Evolutionary conservation across 2,329 filamentous ascomycete genomes (phyloP).

Genomic region (Aspergillus thermomutatus): DNA sequence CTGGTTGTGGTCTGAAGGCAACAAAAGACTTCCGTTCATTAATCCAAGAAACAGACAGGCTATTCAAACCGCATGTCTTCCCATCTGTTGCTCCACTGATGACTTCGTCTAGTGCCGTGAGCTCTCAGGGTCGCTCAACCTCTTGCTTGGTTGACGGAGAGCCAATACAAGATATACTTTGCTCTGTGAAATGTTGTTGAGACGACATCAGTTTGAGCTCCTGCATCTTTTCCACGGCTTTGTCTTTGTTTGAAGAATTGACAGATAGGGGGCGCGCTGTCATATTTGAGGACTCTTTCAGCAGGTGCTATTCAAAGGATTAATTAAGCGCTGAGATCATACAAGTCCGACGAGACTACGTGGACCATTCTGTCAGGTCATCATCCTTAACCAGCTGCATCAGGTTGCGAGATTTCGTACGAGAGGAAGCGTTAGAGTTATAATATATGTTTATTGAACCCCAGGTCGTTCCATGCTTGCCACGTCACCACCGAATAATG

Average conservation of each 20-base stretch:
- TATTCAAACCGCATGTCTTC: neutral
- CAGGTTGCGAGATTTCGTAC: conserved; percentile 15
- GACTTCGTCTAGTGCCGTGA: neutral
- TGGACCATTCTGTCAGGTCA: conserved; percentile 23
- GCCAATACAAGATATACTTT: neutral
- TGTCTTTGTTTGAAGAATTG: neutral
- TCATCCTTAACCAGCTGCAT: conserved; percentile 13
- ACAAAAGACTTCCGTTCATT: neutral
- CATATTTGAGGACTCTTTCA: neutral
- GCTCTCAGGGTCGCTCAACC: neutral
- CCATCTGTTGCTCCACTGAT: neutral
- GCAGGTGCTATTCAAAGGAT: neutral
- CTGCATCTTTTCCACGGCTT: neutral
- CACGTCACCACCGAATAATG: conserved; percentile 31
- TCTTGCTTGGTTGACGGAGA: neutral
- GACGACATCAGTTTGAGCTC: neutral
- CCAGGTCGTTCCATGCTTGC: conserved; percentile 24
- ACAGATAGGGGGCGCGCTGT: neutral
- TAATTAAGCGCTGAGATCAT: conserved; percentile 9
- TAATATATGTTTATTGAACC: conserved; percentile 16
- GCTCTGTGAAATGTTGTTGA: neutral
- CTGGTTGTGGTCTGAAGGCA: neutral
- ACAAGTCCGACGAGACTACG: conserved; percentile 21
- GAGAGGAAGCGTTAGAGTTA: conserved; percentile 20
- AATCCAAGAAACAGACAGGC: neutral